Evolutionary conservation across 495 filamentous ascomycete genomes (phyloP), one percentile per base, ranked within the genome.

Genomic region (Clavariopsis aquatica): DNA sequence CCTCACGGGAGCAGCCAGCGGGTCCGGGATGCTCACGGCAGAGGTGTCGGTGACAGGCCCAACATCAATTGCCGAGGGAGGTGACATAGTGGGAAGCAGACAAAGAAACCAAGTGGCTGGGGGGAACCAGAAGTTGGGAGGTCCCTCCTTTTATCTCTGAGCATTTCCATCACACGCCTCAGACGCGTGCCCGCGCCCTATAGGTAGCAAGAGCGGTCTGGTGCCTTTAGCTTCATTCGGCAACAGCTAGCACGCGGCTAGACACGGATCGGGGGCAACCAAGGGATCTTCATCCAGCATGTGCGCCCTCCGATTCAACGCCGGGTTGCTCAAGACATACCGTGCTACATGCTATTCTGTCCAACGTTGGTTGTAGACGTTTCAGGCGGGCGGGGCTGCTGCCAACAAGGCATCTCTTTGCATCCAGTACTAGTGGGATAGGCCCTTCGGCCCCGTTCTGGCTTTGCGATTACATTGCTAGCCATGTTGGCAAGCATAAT

Each of bases 1-100:
- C 34, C 62, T 62, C n/a, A 73, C 27, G 0, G 65, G 69, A 26
- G 54, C 60, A 10, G 89, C 90, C 70, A 96, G 78, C 38, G 87
- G 84, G 60, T 85, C 81, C 1, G 84, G 80, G 53, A 84, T 36
- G 1, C 65, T 68, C 7, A 68, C 69, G 12, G 56, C 65, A 20
- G 60, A 19, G 19, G 61, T 71, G 23, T 71, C 69, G 5, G 69
- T 71, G 1, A 68, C 61, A 22, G 69, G 60, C 31, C 52, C 46
- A 34, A 68, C 60, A 4, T 71, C 65, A 49, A 68, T 68, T 27
- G 69, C 69, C 6, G 60, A 22, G 5, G 64, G 68, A 2, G 68
- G 69, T 26, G 65, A 31, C 69, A 71, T 71, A 1, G 29, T 54
- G 3, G 23, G 31, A 7, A 26, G 4, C 49, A 23, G 53, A 65